Conservation (phyloP, 768 basidiomycete genomes). For the Auriscalpium microsporum region DNA sequence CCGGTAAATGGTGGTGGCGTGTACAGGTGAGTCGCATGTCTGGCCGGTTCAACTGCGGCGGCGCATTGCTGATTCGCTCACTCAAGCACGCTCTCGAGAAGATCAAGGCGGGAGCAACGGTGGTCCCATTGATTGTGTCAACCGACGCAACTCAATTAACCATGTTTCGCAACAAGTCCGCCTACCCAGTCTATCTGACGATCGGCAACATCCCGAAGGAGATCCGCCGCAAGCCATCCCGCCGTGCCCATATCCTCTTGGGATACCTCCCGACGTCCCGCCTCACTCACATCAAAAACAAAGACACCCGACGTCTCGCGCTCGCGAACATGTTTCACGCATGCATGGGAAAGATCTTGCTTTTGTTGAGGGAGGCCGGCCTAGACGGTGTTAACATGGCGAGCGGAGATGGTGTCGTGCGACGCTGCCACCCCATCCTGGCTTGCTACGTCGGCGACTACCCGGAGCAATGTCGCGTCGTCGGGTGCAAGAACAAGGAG, state of each 20-base stretch:
- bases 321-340: not conserved
- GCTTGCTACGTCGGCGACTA: slow-evolving; percentile 17
- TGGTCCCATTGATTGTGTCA: slow-evolving; percentile 14
- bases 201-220: not conserved
- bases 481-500: slow-evolving; percentile 7
- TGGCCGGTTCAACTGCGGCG: not conserved
- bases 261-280: not conserved
- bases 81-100: not conserved
- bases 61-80: not conserved
- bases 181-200: no score
- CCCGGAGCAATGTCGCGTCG: slow-evolving; percentile 14
- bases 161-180: not conserved
- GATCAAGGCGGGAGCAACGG: slow-evolving; percentile 6
- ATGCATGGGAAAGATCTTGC: not conserved
- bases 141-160: slow-evolving; percentile 11
- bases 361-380: slow-evolving; percentile 14
- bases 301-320: not conserved
- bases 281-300: not conserved
- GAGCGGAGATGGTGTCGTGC: slow-evolving; percentile 30
- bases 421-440: slow-evolving; percentile 24
- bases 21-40: slow-evolving; percentile 11
- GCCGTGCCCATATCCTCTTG: not conserved
- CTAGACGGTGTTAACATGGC: slow-evolving; percentile 22
- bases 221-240: not conserved
- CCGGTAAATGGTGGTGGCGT: slow-evolving; percentile 20